These are phyloP conservation scores for Pichia californica DNA, from an alignment of 805 yeast genomes.

Conservation along the genomic window DNA sequence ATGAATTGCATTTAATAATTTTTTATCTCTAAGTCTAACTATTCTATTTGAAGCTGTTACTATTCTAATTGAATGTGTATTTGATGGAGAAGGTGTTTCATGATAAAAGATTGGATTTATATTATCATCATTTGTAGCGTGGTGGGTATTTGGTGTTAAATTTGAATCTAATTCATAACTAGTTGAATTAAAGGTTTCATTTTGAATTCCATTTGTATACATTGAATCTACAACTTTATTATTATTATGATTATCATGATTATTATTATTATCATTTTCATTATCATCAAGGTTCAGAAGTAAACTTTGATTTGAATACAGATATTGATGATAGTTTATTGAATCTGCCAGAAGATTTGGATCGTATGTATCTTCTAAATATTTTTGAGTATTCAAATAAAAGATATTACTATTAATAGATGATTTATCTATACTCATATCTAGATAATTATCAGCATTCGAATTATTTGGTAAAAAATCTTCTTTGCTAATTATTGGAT, in stretches of 20 bases:
- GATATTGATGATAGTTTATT: constrained; percentile 2
- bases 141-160: not conserved
- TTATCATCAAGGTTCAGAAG: too few species aligned
- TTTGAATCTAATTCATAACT: constrained; percentile 10
- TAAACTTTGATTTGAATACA: too few species aligned
- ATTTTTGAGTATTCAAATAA: not conserved
- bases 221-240: not conserved
- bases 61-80: constrained; percentile 5
- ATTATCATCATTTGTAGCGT: constrained; percentile 5
- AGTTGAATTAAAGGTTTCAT: constrained; percentile 6
- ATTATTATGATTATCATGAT: not conserved
- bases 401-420: not conserved
- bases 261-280: too few species aligned
- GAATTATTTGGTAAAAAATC: too few species aligned
- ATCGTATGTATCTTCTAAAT: not conserved
- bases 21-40: constrained; percentile 6
- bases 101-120: constrained; percentile 8
- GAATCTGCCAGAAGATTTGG: not conserved
- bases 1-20: constrained; percentile 6
- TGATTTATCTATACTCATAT: too few species aligned
- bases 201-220: not conserved
- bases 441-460: too few species aligned
- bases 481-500: too few species aligned
- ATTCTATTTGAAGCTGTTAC: constrained; percentile 10
- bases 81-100: constrained; percentile 8